These are phyloP conservation scores for Annulohypoxylon moriforme DNA, from an alignment of 495 filamentous ascomycete genomes.

Conservation along the genomic window DNA sequence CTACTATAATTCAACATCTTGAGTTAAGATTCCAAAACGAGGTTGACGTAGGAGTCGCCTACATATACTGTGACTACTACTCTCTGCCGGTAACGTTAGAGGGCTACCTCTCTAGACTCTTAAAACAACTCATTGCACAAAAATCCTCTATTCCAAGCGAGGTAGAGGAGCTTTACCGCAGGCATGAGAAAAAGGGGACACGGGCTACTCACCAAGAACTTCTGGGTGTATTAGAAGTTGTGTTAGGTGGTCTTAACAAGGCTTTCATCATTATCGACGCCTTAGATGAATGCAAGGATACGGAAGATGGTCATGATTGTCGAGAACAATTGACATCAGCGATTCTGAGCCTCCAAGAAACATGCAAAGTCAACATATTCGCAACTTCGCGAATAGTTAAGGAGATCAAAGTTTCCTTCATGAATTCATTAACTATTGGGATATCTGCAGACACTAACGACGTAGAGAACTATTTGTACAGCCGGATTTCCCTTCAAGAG, in stretches of 20 bases:
- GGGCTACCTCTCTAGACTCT: neutral
- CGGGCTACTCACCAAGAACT: neutral
- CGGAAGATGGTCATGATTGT: neutral
- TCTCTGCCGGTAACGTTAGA: neutral
- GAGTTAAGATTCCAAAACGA: neutral
- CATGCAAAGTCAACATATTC: slow-evolving; percentile 18
- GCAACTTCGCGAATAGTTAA: neutral
- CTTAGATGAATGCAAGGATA: slow-evolving; percentile 55
- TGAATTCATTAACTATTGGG: neutral
- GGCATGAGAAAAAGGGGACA: neutral
- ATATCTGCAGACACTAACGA: neutral
- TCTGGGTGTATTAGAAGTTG: neutral
- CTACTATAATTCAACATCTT: neutral
- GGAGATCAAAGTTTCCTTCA: neutral
- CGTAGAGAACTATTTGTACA: slow-evolving; percentile 25
- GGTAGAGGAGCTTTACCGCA: neutral
- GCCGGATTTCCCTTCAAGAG: slow-evolving; percentile 30
- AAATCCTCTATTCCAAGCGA: neutral
- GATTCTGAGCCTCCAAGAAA: neutral
- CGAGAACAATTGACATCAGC: neutral
- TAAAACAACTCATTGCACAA: neutral
- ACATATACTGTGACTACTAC: neutral
- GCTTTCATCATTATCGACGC: slow-evolving; percentile 61
- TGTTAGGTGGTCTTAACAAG: neutral
- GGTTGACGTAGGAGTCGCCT: neutral